These are phyloP conservation scores for Cunninghamia lanceolata DNA, from an alignment of 75 land plant genomes.

Conservation along the genomic window DNA sequence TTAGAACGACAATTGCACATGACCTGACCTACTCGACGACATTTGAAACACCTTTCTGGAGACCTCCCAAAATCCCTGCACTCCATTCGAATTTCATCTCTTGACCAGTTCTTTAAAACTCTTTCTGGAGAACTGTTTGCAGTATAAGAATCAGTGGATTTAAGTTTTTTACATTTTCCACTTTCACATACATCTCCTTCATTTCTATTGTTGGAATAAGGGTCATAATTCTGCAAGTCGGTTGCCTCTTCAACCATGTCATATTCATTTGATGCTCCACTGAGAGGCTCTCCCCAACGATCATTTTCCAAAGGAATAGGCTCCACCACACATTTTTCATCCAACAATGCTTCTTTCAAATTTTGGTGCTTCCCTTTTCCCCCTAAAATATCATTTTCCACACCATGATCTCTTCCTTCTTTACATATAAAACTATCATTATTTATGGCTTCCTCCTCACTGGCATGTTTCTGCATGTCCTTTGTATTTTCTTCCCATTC, in stretches of 20 bases:
- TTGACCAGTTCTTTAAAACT: not conserved
- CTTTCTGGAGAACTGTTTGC: constrained; percentile 15
- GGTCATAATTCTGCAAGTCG: constrained; percentile 33
- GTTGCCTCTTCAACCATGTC: constrained; percentile 11
- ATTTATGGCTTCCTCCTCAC: not conserved
- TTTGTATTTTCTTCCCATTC: constrained; percentile 6
- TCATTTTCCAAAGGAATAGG: constrained; percentile 30
- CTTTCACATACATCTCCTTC: constrained; percentile 13
- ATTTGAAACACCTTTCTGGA: constrained; percentile 23
- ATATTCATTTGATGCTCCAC: constrained; percentile 18
- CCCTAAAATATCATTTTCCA: not conserved
- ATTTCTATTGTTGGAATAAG: constrained; percentile 22
- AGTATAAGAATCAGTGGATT: constrained; percentile 7
- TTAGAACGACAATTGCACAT: constrained; percentile 23
- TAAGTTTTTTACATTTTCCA: constrained; percentile 3
- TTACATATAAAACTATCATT: constrained; percentile 17
- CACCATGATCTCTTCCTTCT: constrained; percentile 8
- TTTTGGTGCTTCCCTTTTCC: constrained; percentile 15
- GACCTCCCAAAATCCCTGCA: not conserved
- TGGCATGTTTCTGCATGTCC: constrained; percentile 2
- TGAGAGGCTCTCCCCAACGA: constrained; percentile 37
- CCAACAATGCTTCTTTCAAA: constrained; percentile 6
- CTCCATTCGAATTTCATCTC: constrained; percentile 2
- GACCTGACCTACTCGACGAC: constrained; percentile 41
- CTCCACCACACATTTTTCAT: constrained; percentile 8